phyloP scores from a whole-genome alignment of 305 asterid genomes.

The Plantago coronopus region DNA sequence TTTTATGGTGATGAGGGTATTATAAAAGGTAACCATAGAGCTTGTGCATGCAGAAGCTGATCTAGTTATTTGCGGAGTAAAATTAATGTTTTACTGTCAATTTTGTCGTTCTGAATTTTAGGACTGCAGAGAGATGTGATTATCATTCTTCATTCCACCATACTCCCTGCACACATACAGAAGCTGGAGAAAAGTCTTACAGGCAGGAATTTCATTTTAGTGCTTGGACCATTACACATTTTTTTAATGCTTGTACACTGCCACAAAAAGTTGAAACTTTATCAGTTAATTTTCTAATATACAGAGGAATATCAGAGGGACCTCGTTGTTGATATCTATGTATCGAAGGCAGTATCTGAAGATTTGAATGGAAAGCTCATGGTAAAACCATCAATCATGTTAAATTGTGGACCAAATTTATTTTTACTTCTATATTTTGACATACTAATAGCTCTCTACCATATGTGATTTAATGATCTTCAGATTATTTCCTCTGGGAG shows the following conservation, averaged over 20 bases:
- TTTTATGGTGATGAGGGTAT: conserved; percentile 54
- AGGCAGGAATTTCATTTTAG: conserved; percentile 35
- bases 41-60: conserved; percentile 20
- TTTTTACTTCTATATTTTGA: conserved; percentile 22
- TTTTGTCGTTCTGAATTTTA: conserved; percentile 29
- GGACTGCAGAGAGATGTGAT: conserved; percentile 62
- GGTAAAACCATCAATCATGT: conserved; percentile 36
- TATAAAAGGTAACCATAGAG: conserved; percentile 52
- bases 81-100: conserved; percentile 10
- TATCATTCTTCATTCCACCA: conserved; percentile 70
- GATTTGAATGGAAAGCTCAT: conserved; percentile 50
- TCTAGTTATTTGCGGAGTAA: conserved; percentile 22
- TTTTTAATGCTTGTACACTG: conserved; percentile 17
- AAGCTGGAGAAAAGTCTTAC: conserved; percentile 61
- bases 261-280: neutral
- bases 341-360: conserved; percentile 51
- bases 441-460: conserved; percentile 23
- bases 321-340: conserved; percentile 61
- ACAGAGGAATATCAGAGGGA: conserved; percentile 57
- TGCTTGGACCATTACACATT: too few species aligned
- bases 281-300: conserved; percentile 9
- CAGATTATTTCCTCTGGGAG: conserved; percentile 83
- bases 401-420: conserved; percentile 8
- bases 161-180: conserved; percentile 51
- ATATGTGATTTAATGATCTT: conserved; percentile 27